phyloP scores from a whole-genome alignment of 1,139 yeast genomes.

The Petasospora rhodanensis region DNA sequence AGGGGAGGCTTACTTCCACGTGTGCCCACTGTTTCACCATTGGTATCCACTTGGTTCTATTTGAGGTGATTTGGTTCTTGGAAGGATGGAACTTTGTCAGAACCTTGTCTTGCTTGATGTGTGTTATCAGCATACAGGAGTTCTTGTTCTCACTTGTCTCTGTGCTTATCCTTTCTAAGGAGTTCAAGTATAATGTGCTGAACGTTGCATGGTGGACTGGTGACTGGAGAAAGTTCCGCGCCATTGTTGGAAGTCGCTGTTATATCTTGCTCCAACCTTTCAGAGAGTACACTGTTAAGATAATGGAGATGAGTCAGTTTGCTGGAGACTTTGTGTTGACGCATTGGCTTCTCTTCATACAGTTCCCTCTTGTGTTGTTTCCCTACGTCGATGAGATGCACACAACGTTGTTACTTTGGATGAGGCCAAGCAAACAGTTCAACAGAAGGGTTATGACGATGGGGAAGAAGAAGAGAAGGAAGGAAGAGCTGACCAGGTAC shows the following conservation, averaged over 20 bases:
- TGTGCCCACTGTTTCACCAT: constrained; percentile 51
- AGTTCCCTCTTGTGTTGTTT: constrained; percentile 58
- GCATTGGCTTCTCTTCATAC: constrained; percentile 54
- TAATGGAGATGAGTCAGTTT: constrained; percentile 63
- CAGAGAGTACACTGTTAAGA: constrained; percentile 65
- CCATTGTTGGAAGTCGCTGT: constrained; percentile 54
- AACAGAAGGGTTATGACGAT: constrained; percentile 39
- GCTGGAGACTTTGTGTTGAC: constrained; percentile 69
- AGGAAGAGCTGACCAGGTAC: constrained; percentile 37
- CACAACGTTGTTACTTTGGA: constrained; percentile 76
- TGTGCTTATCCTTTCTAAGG: constrained; percentile 51
- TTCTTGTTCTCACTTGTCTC: constrained; percentile 45
- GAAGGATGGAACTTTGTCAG: constrained; percentile 62
- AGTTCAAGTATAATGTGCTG: constrained; percentile 48
- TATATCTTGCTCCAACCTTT: constrained; percentile 57
- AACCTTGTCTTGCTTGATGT: constrained; percentile 52
- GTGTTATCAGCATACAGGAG: constrained; percentile 53
- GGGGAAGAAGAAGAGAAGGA: constrained; percentile 32
- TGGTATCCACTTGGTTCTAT: constrained; percentile 45
- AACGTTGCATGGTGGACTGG: constrained; percentile 90
- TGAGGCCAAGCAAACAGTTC: constrained; percentile 55
- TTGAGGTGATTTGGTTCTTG: constrained; percentile 58
- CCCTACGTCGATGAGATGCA: constrained; percentile 80
- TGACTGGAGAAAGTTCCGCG: no score
- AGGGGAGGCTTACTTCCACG: constrained; percentile 31